Conservation (phyloP, 2,329 filamentous ascomycete species). For the Pseudogymnoascus sp. region DNA sequence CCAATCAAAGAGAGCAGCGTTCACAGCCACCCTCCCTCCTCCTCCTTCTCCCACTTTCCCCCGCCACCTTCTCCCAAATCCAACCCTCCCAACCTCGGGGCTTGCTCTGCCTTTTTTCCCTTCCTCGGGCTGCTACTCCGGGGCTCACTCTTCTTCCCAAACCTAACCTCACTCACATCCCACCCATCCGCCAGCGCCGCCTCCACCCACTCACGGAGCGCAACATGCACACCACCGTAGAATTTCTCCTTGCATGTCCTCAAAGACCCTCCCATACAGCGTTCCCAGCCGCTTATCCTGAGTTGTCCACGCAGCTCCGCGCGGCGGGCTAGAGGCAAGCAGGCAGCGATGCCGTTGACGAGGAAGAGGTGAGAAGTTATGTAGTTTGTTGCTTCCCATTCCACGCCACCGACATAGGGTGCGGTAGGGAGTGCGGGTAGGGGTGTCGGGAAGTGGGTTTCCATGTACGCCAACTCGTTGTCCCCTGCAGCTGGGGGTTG, state of each 20-base stretch:
- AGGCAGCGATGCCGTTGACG: constrained; percentile 82
- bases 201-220: constrained; percentile 80
- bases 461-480: constrained; percentile 51
- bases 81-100: constrained; percentile 56
- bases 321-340: constrained; percentile 61
- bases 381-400: constrained; percentile 98
- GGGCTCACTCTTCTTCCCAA: constrained; percentile 52
- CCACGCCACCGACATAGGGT: constrained; percentile 92
- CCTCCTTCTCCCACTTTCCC: constrained; percentile 12
- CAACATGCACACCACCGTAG: constrained; percentile 86
- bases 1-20: not conserved
- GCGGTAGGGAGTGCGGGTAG: constrained; percentile 87
- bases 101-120: constrained; percentile 44
- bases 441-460: constrained; percentile 72
- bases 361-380: constrained; percentile 87
- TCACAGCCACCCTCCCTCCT: constrained; percentile 13
- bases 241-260: constrained; percentile 97
- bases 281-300: constrained; percentile 81
- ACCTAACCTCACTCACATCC: constrained; percentile 74
- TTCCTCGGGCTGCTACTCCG: constrained; percentile 36
- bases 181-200: constrained; percentile 83
- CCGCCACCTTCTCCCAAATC: constrained; percentile 40
- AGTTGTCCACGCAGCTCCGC: constrained; percentile 74
- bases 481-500: constrained; percentile 18
- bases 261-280: constrained; percentile 74